These are phyloP conservation scores for Trichosporon asahii DNA, from an alignment of 1,284 basidiomycete genomes.

Conservation along the genomic window DNA sequence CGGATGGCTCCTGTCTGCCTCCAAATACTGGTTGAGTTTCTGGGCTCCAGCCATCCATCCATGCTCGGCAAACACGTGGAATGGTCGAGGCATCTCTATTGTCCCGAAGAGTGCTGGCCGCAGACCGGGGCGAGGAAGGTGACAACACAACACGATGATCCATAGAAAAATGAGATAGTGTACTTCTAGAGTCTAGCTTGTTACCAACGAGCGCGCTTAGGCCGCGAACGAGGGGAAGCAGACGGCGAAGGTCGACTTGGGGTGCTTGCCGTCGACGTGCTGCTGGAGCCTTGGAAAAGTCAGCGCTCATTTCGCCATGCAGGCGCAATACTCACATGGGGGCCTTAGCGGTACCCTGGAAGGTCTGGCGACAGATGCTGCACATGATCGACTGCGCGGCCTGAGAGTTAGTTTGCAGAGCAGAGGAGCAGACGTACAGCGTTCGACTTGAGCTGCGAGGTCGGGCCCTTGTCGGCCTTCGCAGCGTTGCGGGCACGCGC, in stretches of 20 bases:
- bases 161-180: not conserved
- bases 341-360: conserved; percentile 54
- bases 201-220: conserved; percentile 10
- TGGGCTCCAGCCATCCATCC: not conserved
- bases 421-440: conserved; percentile 1
- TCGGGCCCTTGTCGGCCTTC: conserved; percentile 33
- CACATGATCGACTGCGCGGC: conserved; percentile 55
- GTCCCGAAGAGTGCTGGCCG: not conserved
- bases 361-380: conserved; percentile 53
- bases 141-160: conserved; percentile 7
- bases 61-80: not conserved
- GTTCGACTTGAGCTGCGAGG: conserved; percentile 44
- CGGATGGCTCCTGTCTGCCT: not conserved
- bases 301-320: not conserved
- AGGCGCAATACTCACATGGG: conserved; percentile 41
- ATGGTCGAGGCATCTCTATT: not conserved
- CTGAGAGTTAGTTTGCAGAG: conserved; percentile 21
- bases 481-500: conserved; percentile 40
- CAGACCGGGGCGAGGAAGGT: too few relatives aligned
- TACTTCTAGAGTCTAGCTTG: not conserved
- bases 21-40: not conserved
- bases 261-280: conserved; percentile 43
- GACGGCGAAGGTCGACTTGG: conserved; percentile 31
- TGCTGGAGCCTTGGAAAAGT: conserved; percentile 37
- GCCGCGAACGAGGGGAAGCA: conserved; percentile 43